Base-by-base conservation (phyloP, 768 basidiomycete species). In the Lactarius vividus region DNA sequence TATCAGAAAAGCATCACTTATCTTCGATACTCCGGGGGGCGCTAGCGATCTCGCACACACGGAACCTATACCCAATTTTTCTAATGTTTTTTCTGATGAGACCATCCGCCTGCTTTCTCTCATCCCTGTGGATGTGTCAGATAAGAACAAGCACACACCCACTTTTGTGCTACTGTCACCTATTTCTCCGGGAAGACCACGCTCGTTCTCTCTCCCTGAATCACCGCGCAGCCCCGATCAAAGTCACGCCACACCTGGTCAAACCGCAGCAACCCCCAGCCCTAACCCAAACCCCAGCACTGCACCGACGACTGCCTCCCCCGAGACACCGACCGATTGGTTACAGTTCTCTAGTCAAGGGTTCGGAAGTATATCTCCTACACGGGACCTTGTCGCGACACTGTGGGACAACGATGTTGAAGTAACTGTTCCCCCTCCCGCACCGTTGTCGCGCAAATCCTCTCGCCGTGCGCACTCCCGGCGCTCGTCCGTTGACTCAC, bases 61-160 rank as follows among this genome's bases (percentile, higher is more conserved):
- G 3, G 79, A 83, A 20, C 78, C 75, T 31, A 73, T 64, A 71
- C 80, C 74, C 62, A 79, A 67, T 64, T 75, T 70, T 74, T 88
- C 61, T 69, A 82, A 81, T 59, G 76, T 92, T 60, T 85, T 92
- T 62, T 79, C 85, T 5, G 89, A 91, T 64, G 91, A 91, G 63
- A 91, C 87, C 0, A 78, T 89, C 26, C 78, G 78, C 16, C 60
- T 84, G 0, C 63, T 84, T 49, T 77, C 84, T 2, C 78, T 84
- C 65, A 74, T 86, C 29, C 83, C 85, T n/a, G 76, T 78, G 15
- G 81, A 79, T 37, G 71, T 66, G 59, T 72, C 74, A 20, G 65
- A 71, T n/a, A 75, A 72, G 28, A 71, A 76, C 15, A 72, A 74
- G 1, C 16, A 53, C 6, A 28, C 70, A 4, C 72, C 77, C 16